Percentiles rank a stretch among this genome's conserved stretches.
phyloP scores from a whole-genome alignment of 768 basidiomycete genomes.

The Pleurotus platypus region DNA sequence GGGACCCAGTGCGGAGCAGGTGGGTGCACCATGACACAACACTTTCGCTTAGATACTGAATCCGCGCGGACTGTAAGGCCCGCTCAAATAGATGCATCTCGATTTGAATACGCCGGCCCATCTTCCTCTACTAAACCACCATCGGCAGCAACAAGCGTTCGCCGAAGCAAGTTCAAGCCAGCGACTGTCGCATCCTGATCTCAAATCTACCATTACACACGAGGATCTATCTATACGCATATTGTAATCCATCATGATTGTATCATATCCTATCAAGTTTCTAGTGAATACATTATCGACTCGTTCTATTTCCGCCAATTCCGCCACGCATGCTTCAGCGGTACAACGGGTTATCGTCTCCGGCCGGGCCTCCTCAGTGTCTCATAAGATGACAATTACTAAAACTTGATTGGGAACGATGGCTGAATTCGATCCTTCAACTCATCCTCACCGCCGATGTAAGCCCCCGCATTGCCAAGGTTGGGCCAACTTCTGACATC shows the following conservation, averaged over 20 bases:
- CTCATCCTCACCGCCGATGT: slow-evolving; percentile 73
- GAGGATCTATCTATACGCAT: background rate
- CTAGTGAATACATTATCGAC: background rate
- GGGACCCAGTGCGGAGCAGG: slow-evolving; percentile 16
- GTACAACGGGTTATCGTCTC: background rate
- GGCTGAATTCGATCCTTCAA: slow-evolving; percentile 52
- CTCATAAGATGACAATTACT: background rate
- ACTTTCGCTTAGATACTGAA: background rate
- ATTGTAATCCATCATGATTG: background rate
- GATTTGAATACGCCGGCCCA: background rate
- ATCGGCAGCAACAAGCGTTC: background rate
- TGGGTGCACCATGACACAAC: background rate
- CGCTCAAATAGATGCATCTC: background rate
- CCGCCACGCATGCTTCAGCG: background rate
- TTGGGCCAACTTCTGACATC: slow-evolving; percentile 4
- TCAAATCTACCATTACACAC: background rate
- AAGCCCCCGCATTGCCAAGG: slow-evolving; percentile 19
- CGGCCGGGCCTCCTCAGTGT: background rate
- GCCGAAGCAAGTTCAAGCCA: background rate
- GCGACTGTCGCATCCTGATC: background rate
- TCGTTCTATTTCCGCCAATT: background rate
- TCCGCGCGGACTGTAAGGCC: background rate
- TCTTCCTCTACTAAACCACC: background rate
- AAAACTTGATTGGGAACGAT: slow-evolving; percentile 12
- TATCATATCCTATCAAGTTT: background rate